Conservation (phyloP, 169 alveolate species). For the Cryptosporidium felis region DNA sequence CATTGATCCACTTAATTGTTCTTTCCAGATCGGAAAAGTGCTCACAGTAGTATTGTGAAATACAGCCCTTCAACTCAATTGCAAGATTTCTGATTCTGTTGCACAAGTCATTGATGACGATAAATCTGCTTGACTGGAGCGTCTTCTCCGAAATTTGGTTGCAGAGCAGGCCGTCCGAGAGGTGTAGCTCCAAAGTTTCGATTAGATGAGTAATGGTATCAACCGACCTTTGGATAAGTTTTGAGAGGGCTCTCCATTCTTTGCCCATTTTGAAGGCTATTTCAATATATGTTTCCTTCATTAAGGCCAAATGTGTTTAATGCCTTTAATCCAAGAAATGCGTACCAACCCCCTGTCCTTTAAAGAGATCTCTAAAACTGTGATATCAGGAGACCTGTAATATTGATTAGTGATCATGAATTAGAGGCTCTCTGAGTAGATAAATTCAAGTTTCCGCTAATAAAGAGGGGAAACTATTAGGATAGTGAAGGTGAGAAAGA, state of each 20-base stretch:
- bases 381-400: too few relatives aligned
- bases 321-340: too few relatives aligned
- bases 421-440: too few relatives aligned
- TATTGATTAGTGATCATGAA: too few relatives aligned
- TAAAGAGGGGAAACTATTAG: too few relatives aligned
- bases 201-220: background rate
- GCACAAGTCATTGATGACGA: background rate
- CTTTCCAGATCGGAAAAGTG: constrained; percentile 20
- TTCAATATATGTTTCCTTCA: constrained; percentile 54
- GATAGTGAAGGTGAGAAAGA: too few relatives aligned
- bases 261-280: constrained; percentile 30
- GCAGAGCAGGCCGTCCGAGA: background rate
- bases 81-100: constrained; percentile 16
- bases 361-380: too few relatives aligned
- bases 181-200: constrained; percentile 6
- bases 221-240: constrained; percentile 19
- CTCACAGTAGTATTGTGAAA: background rate
- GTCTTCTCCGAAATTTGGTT: constrained; percentile 18
- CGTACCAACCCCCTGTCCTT: too few relatives aligned
- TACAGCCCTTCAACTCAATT: background rate
- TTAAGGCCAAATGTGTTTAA: too few relatives aligned
- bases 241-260: constrained; percentile 4
- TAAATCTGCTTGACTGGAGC: constrained; percentile 20
- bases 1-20: constrained; percentile 56
- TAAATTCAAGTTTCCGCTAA: too few relatives aligned